These are phyloP conservation scores for Xylariaceae sp. DNA, from an alignment of 2,329 filamentous ascomycete genomes.

Conservation along the genomic window DNA sequence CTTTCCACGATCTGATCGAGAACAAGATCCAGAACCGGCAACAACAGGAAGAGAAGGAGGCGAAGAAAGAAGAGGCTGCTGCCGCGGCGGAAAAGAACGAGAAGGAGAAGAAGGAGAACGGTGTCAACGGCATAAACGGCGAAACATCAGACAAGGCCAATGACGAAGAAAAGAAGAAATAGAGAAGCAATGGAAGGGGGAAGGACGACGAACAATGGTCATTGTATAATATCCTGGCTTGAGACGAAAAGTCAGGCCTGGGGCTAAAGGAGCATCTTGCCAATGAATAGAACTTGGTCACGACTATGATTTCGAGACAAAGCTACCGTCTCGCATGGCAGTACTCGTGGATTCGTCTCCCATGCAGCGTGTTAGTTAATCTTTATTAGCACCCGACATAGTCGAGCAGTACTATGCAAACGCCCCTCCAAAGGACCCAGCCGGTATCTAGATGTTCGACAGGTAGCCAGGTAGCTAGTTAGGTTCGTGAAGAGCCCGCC, in stretches of 20 bases:
- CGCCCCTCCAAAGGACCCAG: too few relatives aligned
- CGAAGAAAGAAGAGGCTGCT: slow-evolving; percentile 66
- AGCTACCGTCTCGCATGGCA: neutral
- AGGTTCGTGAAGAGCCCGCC: too few relatives aligned
- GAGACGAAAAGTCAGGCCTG: slow-evolving; percentile 1
- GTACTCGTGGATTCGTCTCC: neutral
- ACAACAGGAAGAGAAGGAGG: slow-evolving; percentile 93
- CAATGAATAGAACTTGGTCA: slow-evolving; percentile 15
- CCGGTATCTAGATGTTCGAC: too few relatives aligned
- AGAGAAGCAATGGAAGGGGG: slow-evolving; percentile 26
- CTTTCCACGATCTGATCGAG: slow-evolving; percentile 98
- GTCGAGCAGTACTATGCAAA: too few relatives aligned
- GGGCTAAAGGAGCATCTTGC: neutral
- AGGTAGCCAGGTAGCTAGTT: too few relatives aligned
- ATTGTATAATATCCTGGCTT: slow-evolving; percentile 10
- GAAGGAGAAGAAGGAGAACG: slow-evolving; percentile 43
- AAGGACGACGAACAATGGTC: slow-evolving; percentile 26
- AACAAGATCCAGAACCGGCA: slow-evolving; percentile 99
- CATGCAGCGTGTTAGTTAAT: neutral
- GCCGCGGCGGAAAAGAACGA: slow-evolving; percentile 62
- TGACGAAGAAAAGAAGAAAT: slow-evolving; percentile 55
- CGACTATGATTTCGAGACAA: neutral
- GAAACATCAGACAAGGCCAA: slow-evolving; percentile 41
- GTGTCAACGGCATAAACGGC: slow-evolving; percentile 60
- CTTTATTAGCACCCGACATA: too few relatives aligned